Percentiles rank a stretch among this genome's conserved stretches.
These are phyloP conservation scores for Lyophyllum semitale DNA, from an alignment of 768 basidiomycete species.

Conservation along the genomic window DNA sequence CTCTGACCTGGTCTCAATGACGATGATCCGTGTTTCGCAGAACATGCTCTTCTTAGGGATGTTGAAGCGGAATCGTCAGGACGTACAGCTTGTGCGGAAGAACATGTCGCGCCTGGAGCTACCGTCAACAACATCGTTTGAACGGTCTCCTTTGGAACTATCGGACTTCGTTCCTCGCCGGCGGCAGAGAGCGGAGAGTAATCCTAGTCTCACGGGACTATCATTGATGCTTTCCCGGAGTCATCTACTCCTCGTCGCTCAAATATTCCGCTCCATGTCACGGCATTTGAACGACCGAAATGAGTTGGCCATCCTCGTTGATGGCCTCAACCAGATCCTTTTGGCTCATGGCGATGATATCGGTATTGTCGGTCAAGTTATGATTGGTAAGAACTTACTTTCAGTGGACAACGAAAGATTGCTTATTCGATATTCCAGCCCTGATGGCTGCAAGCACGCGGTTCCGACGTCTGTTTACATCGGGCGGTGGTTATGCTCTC, in stretches of 20 bases:
- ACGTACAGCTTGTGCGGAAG: constrained; percentile 68
- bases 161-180: constrained; percentile 50
- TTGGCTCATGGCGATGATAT: constrained; percentile 71
- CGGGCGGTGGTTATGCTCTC: constrained; percentile 70
- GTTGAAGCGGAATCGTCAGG: constrained; percentile 67
- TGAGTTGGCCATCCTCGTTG: constrained; percentile 66
- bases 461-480: constrained; percentile 74
- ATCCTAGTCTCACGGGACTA: constrained; percentile 37
- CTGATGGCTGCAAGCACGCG: constrained; percentile 77
- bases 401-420: constrained; percentile 1
- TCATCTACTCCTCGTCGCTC: constrained; percentile 65
- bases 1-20: constrained; percentile 49
- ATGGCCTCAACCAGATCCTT: constrained; percentile 72
- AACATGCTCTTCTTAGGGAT: constrained; percentile 67
- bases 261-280: constrained; percentile 73
- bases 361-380: constrained; percentile 72
- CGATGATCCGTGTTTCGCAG: constrained; percentile 69
- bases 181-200: constrained; percentile 4
- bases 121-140: constrained; percentile 38
- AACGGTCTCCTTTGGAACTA: constrained; percentile 37
- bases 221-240: constrained; percentile 70
- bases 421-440: constrained; percentile 35
- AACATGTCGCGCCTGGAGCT: constrained; percentile 61
- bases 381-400: constrained; percentile 56
- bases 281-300: constrained; percentile 68